Percentiles rank a stretch among this genome's conserved stretches.
These are phyloP conservation scores for Halenospora varia DNA, from an alignment of 495 filamentous ascomycete genomes.

Conservation along the genomic window DNA sequence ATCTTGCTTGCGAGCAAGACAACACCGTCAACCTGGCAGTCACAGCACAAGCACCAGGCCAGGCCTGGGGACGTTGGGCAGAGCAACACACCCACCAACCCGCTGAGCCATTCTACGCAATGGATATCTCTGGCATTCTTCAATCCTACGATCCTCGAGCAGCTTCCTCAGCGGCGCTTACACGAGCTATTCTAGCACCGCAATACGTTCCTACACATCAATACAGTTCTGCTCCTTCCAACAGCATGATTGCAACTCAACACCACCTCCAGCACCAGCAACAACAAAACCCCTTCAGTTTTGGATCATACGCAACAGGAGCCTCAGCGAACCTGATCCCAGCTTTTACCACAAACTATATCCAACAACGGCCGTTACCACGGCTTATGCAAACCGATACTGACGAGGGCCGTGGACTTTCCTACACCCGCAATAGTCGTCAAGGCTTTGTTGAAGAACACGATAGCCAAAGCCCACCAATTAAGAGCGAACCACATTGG, in stretches of 20 bases:
- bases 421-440: constrained; percentile 9
- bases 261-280: constrained; percentile 11
- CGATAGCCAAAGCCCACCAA: constrained; percentile 20
- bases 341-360: constrained; percentile 18
- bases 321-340: constrained; percentile 11
- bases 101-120: constrained; percentile 19
- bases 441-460: constrained; percentile 21
- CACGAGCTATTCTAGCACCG: constrained; percentile 23
- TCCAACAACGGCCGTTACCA: constrained; percentile 21
- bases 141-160: constrained; percentile 25
- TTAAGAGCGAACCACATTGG: constrained; percentile 20
- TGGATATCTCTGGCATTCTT: constrained; percentile 26
- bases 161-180: constrained; percentile 12
- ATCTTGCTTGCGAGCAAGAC: constrained; percentile 28
- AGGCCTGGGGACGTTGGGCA: constrained; percentile 28
- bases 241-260: constrained; percentile 10
- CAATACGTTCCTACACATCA: constrained; percentile 15
- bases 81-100: constrained; percentile 19
- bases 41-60: constrained; percentile 26
- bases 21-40: constrained; percentile 29
- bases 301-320: constrained; percentile 8
- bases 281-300: constrained; percentile 25
- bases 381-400: constrained; percentile 15
- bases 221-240: constrained; percentile 13
- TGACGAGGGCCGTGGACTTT: neutral